Evolutionary conservation across 768 basidiomycete genomes (phyloP), one percentile per base, ranked within the genome.

Genomic region (Collybia nuda): DNA sequence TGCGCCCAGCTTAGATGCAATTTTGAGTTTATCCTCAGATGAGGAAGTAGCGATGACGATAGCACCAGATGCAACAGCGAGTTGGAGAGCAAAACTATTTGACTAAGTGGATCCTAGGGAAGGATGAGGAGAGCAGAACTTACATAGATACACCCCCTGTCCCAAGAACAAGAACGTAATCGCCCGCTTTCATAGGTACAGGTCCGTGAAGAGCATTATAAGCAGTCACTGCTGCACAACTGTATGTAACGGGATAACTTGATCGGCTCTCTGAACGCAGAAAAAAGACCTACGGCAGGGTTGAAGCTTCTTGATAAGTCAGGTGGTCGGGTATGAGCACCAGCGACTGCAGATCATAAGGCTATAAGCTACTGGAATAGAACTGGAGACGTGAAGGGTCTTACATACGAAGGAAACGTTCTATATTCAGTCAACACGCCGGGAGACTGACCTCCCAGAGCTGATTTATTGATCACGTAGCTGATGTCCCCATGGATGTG

Each of bases 11-110:
- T 72, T 73, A 40, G 69, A 65, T 8, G 75, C 82, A 22, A 77
- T 54, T 52, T 77, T 70, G 14, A 86, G 70, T 57, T 88, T 89
- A 41, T 76, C 73, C 55, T 86, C 82, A 0, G 82, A 82, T 0
- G 84, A 86, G 0, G 85, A 86, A 0, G 85, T 88, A 22, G 76
- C 74, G 56, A 89, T 85, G 52, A 86, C 84, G 1, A 66, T 77
- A 2, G 84, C 85, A 32, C 85, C 85, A 7, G 80, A 73, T 2
- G 81, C 79, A 39, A 82, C 73, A 2, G 85, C 84, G 40, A 88
- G 64, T 63, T 86, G 82, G 2, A 79, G 66, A 2, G 71, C 84
- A 56, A 80, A 84, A 36, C 81, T 78, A 38, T 5, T 32, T 29
- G 5, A n/a, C 7, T 26, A 44, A 42, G 41, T 19, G 11, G 3